Evolutionary conservation across 1,284 basidiomycete species (phyloP), one percentile per base, ranked within the genome.

Genomic region (Malassezia psittaci): DNA sequence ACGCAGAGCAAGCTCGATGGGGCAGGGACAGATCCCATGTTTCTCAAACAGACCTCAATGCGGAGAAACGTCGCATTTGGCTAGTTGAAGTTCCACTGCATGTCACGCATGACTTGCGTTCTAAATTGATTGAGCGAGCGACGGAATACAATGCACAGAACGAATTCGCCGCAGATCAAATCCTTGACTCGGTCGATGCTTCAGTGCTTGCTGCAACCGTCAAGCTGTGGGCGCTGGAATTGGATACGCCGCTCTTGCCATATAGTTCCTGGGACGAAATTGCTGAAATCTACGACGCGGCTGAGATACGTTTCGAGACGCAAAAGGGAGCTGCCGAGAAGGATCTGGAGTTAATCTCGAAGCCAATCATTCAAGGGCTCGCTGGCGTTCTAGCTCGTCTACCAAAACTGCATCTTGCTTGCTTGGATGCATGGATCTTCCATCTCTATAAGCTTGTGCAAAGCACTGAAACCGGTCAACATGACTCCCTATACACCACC

Each of bases 11-110:
- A 3, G 54, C 60, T 24, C 63, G 68, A 3, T 74, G 71, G 71
- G 41, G 54, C 12, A 29, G 24, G 24, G 24, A 29, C 24, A 29
- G 7, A 29, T 7, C 24, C 3, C 16, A 42, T 3, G 40, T 44
- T 10, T 42, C 48, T 6, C 51, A 47, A 32, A 57, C 51, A 16
- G 51, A 54, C 12, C 54, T 52, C 52, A 38, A 52, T 19, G 40
- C 67, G 83, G 91, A 93, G 75, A 86, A 84, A 73, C 83, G 91
- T 60, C 88, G 86, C 77, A 79, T 84, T 1, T 96, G 90, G 91
- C 87, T 96, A 59, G 93, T 94, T 64, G 79, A 81, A 59, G 77
- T 76, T 32, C 66, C 90, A 0, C 80, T 96, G 19, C 78, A 82
- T 3, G 82, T 84, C 32, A 81, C 85, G 5, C 90, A 94, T 68